A percentile compares a stretch with the other conserved stretches of the same genome.
Evolutionary conservation across 306 rosid genomes (phyloP).

Genomic region (Purshia tridentata): DNA sequence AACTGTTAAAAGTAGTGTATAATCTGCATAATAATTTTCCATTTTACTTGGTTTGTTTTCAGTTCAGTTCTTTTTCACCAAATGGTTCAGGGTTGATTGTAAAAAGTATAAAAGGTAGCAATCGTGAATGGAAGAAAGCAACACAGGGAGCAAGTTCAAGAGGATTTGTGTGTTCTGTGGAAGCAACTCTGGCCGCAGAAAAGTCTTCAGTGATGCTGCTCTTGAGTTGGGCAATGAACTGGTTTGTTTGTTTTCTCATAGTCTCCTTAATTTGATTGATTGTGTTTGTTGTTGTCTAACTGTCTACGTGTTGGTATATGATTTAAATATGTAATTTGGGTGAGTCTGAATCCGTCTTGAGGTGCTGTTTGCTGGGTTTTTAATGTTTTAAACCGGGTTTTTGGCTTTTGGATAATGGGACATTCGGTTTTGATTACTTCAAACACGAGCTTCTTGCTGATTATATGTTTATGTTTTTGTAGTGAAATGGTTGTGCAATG

Average conservation of each 20-base stretch:
- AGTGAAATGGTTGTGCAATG: conserved; percentile 2
- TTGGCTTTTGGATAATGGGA: conserved; percentile 6
- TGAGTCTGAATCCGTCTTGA: conserved; percentile 3
- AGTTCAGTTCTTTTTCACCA: conserved; percentile 21
- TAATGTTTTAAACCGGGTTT: conserved; percentile 13
- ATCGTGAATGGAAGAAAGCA: conserved; percentile 66
- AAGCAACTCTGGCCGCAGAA: conserved; percentile 80
- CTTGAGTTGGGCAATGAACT: conserved; percentile 84
- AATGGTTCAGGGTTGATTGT: conserved; percentile 36
- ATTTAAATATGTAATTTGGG: conserved; percentile 15
- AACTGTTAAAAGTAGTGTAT: conserved; percentile 19
- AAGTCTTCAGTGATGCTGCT: conserved; percentile 80
- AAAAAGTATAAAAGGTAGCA: conserved; percentile 19
- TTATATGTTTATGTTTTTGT: not conserved
- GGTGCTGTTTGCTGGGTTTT: conserved; percentile 24
- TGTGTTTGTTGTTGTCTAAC: conserved; percentile 17
- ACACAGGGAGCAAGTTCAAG: conserved; percentile 60
- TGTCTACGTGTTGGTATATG: not conserved
- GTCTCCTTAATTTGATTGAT: conserved; percentile 12
- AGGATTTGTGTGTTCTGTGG: conserved; percentile 92
- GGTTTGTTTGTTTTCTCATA: conserved; percentile 40
- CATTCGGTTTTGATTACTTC: conserved; percentile 8
- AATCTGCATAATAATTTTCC: conserved; percentile 23
- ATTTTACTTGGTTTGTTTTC: conserved; percentile 12
- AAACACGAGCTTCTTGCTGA: not conserved